These are phyloP conservation scores for Epichloe gansuensis DNA, from an alignment of 2,329 filamentous ascomycete genomes.

Conservation along the genomic window DNA sequence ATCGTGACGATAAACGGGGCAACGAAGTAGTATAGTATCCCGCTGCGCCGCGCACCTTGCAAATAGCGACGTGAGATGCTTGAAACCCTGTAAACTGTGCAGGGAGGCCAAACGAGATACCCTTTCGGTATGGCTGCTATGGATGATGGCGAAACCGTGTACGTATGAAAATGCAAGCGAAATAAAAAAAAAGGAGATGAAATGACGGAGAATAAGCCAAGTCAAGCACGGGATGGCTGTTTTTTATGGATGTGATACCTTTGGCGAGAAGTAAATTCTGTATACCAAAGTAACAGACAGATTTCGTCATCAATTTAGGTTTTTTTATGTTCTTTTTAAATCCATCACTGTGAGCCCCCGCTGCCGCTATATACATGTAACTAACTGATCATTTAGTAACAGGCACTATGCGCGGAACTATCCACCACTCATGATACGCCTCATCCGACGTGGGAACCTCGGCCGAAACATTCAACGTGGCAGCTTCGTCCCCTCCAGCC, in stretches of 20 bases:
- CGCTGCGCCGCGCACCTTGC: background rate
- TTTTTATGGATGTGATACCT: background rate
- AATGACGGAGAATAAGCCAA: background rate
- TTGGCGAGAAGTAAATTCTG: background rate
- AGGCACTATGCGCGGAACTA: constrained; percentile 39
- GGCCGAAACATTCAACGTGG: constrained; percentile 28
- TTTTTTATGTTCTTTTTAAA: background rate
- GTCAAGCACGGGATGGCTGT: background rate
- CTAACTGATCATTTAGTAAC: background rate
- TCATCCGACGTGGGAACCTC: constrained; percentile 40
- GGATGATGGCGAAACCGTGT: background rate
- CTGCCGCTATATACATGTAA: background rate
- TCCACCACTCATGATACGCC: constrained; percentile 52
- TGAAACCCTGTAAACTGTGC: background rate
- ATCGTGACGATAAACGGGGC: background rate
- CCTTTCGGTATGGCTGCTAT: background rate
- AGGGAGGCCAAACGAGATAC: background rate
- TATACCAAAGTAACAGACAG: constrained; percentile 2
- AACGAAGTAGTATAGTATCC: background rate
- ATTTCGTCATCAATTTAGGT: background rate
- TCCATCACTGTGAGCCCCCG: background rate
- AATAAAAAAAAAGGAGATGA: background rate
- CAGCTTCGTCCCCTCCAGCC: constrained; percentile 11
- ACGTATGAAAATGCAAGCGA: background rate
- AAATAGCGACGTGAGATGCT: background rate